These are phyloP conservation scores for Nannochloropsis gaditana DNA, from an alignment of 108 stramenopile genomes.

Conservation along the genomic window DNA sequence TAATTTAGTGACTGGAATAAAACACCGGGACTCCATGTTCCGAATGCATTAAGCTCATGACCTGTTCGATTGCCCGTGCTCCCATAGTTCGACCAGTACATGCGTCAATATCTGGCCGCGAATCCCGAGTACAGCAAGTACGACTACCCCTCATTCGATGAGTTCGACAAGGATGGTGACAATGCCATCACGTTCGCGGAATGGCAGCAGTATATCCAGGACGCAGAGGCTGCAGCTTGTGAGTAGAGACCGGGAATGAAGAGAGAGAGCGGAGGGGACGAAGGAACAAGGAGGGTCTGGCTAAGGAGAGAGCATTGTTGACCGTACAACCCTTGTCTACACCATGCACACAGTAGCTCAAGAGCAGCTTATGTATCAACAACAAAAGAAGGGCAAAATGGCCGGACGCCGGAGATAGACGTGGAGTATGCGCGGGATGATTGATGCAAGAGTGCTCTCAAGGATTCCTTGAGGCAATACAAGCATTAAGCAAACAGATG, in stretches of 20 bases:
- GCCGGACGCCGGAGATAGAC: conserved; percentile 5
- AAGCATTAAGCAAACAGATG: no score
- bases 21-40: no score
- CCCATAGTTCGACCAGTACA: conserved; percentile 17
- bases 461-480: no score
- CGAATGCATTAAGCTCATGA: no score
- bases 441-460: neutral
- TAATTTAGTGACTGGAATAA: no score
- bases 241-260: neutral
- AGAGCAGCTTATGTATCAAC: conserved; percentile 20
- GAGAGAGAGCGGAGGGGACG: neutral
- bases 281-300: neutral
- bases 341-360: neutral
- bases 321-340: neutral
- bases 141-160: neutral
- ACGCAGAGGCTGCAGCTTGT: neutral
- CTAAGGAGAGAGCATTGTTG: neutral
- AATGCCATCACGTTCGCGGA: neutral
- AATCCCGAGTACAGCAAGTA: conserved; percentile 20
- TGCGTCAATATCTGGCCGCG: conserved; percentile 12
- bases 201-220: conserved; percentile 14
- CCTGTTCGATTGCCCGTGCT: no score
- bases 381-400: neutral
- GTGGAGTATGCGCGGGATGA: neutral
- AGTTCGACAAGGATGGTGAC: conserved; percentile 11